phyloP scores from a whole-genome alignment of 2,329 filamentous ascomycete genomes.

The Cladosporium sp. region DNA sequence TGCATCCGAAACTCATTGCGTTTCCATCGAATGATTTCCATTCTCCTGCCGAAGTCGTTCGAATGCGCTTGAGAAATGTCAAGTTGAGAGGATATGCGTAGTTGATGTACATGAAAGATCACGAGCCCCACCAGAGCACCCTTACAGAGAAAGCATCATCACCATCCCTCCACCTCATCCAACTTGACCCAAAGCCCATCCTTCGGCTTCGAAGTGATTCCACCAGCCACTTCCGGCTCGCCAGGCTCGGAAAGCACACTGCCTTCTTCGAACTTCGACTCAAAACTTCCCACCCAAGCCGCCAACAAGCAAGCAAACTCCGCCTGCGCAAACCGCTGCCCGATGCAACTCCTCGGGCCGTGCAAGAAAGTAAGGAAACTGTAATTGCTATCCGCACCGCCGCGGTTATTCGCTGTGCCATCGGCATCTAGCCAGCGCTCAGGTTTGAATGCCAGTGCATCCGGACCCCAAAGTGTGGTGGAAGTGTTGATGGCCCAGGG shows the following conservation, averaged over 20 bases:
- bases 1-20: too few relatives aligned
- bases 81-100: too few relatives aligned
- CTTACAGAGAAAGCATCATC: not conserved
- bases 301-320: conserved; percentile 84
- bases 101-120: too few relatives aligned
- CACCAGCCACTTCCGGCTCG: conserved; percentile 62
- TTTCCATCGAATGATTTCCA: too few relatives aligned
- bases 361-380: conserved; percentile 78
- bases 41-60: too few relatives aligned
- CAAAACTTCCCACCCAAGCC: conserved; percentile 69
- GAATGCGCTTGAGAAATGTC: too few relatives aligned
- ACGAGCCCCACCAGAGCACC: too few relatives aligned
- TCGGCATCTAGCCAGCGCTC: conserved; percentile 65
- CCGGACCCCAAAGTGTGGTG: conserved; percentile 66
- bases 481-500: conserved; percentile 67
- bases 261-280: conserved; percentile 59
- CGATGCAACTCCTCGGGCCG: conserved; percentile 81
- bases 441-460: conserved; percentile 71
- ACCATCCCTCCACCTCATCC: conserved; percentile 65
- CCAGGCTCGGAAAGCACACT: conserved; percentile 31
- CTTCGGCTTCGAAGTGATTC: conserved; percentile 67
- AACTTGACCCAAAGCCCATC: conserved; percentile 67
- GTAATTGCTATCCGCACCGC: conserved; percentile 71
- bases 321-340: conserved; percentile 70
- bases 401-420: conserved; percentile 55